Evolutionary conservation across 1,284 basidiomycete genomes (phyloP).

Genomic region (Ceratobasidium sp.): DNA sequence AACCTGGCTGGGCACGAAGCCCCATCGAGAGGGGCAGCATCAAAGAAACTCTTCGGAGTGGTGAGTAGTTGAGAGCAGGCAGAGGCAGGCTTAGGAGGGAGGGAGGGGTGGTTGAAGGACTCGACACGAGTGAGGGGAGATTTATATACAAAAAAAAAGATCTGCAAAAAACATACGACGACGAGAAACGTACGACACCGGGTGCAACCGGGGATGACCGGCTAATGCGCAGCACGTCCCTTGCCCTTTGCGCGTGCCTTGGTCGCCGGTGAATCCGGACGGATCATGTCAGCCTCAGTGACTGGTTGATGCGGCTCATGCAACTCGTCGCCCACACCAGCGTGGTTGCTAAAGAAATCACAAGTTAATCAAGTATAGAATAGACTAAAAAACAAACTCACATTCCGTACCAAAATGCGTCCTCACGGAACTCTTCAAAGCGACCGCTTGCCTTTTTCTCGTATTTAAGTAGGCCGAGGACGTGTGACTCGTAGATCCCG

Average conservation of each 20-base stretch:
- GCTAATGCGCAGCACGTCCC: neutral
- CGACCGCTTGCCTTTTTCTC: neutral
- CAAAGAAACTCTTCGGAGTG: too few relatives aligned
- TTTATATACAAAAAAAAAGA: too few relatives aligned
- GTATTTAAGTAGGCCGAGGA: neutral
- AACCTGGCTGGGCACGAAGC: too few relatives aligned
- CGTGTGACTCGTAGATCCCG: constrained; percentile 1
- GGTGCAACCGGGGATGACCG: too few relatives aligned
- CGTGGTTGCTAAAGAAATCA: neutral
- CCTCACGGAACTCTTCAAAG: neutral
- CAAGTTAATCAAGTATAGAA: neutral
- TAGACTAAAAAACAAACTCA: neutral
- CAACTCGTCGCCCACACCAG: neutral
- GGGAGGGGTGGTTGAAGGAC: too few relatives aligned
- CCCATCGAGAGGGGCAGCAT: too few relatives aligned
- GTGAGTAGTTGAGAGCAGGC: too few relatives aligned
- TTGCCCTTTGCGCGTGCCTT: constrained; percentile 6
- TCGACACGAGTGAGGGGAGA: too few relatives aligned
- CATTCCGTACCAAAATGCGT: constrained; percentile 11
- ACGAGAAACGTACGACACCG: too few relatives aligned
- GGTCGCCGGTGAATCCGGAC: constrained; percentile 1
- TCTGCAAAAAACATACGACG: too few relatives aligned
- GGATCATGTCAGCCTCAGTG: neutral
- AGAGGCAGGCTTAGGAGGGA: too few relatives aligned
- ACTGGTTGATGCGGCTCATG: neutral